Conservation (phyloP, 2,329 filamentous ascomycete genomes). For the Hypoxylon sp. region DNA sequence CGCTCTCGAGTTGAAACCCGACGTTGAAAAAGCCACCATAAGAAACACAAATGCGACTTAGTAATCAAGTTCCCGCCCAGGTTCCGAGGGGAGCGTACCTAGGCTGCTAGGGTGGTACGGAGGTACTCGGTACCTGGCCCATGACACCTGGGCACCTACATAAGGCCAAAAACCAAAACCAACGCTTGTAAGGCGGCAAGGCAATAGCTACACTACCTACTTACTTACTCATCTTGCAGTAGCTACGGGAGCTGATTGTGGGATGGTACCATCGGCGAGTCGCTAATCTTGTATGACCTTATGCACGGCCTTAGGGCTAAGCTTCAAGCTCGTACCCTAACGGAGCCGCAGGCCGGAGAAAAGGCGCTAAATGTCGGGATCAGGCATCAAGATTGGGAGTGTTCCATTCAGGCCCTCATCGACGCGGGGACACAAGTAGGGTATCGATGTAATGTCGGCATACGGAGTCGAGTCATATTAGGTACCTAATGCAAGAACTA, state of each 20-base stretch:
- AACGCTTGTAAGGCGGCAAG: constrained; percentile 15
- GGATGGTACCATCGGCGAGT: constrained; percentile 18
- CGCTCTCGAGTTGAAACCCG: not conserved
- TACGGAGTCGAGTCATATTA: constrained; percentile 1
- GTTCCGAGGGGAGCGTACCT: not conserved
- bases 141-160: constrained; percentile 1
- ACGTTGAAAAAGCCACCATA: not conserved
- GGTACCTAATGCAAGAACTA: not conserved
- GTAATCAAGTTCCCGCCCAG: not conserved
- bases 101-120: not conserved
- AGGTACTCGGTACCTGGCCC: not conserved
- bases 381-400: constrained; percentile 25
- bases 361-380: constrained; percentile 14
- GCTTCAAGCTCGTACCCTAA: constrained; percentile 14
- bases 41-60: not conserved
- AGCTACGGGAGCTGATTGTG: constrained; percentile 8
- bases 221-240: constrained; percentile 8
- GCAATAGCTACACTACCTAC: not conserved
- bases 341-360: constrained; percentile 8
- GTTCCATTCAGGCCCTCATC: not conserved
- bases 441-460: constrained; percentile 5
- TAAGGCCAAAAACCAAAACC: constrained; percentile 1
- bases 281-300: constrained; percentile 9
- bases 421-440: constrained; percentile 5
- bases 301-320: constrained; percentile 10